A percentile compares a stretch with the other conserved stretches of the same genome.
Conservation (phyloP, 169 alveolate species). For the Miamiensis avidus region DNA sequence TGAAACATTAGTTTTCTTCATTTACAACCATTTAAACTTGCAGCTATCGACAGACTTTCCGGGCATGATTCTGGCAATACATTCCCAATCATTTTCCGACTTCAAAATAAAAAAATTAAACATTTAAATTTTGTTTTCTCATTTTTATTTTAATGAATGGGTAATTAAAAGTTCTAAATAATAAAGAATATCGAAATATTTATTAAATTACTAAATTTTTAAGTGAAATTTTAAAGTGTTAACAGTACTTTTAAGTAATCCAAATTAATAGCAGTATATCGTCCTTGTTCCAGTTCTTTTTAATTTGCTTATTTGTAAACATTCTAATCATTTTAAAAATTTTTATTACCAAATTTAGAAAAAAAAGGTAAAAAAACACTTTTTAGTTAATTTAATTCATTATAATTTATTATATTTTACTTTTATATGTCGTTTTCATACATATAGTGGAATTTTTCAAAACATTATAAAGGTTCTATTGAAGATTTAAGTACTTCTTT, state of each 20-base stretch:
- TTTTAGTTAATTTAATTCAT: too few species aligned
- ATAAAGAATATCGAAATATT: background rate
- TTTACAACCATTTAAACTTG: constrained; percentile 22
- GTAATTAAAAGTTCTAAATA: too few species aligned
- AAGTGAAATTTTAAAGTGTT: background rate
- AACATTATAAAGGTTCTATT: background rate
- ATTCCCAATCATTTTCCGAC: constrained; percentile 23
- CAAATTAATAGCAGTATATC: constrained; percentile 14
- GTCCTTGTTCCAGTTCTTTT: constrained; percentile 31
- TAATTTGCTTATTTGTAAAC: background rate
- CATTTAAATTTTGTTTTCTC: too few species aligned
- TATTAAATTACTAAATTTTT: constrained; percentile 8
- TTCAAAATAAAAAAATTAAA: background rate
- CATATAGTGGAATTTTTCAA: background rate
- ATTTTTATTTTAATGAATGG: too few species aligned
- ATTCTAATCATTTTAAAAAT: too few species aligned
- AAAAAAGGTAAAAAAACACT: background rate
- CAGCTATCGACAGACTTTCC: constrained; percentile 22
- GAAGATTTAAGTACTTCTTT: background rate
- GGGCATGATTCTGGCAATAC: constrained; percentile 14
- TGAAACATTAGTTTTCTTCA: constrained; percentile 11
- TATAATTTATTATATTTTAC: background rate
- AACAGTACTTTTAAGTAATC: background rate
- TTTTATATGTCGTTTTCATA: background rate
- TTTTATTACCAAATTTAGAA: too few species aligned